phyloP scores from a whole-genome alignment of 2,329 filamentous ascomycete genomes.

The Apiospora pterosperma region DNA sequence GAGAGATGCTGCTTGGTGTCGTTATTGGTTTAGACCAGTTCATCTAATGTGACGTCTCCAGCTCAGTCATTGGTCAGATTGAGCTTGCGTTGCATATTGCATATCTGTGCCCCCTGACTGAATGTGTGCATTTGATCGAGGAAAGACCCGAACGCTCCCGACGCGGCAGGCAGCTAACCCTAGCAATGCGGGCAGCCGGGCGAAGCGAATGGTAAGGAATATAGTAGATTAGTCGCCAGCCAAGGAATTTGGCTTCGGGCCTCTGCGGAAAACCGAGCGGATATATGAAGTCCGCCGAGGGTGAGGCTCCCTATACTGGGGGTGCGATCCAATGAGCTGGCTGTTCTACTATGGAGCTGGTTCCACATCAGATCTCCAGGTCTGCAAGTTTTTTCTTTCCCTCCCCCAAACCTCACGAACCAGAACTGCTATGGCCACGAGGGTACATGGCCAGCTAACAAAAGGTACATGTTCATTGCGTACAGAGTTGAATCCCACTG shows the following conservation, averaged over 20 bases:
- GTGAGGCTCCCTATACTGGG: not conserved
- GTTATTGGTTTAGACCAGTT: not conserved
- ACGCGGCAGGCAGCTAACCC: too few species aligned
- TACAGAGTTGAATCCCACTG: not conserved
- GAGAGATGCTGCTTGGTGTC: not conserved
- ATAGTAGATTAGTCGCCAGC: not conserved
- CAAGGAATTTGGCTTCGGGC: not conserved
- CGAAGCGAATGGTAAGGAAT: not conserved
- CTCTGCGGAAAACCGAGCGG: constrained; percentile 5
- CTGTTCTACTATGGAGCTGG: not conserved
- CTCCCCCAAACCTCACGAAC: not conserved
- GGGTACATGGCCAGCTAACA: not conserved
- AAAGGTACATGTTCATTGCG: not conserved
- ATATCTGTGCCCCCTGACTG: too few species aligned
- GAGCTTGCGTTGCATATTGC: not conserved
- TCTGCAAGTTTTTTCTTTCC: constrained; percentile 10
- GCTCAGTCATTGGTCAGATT: not conserved
- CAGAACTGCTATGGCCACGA: not conserved
- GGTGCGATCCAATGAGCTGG: constrained; percentile 1
- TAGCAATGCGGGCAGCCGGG: not conserved
- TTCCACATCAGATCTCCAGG: constrained; percentile 12
- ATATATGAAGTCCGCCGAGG: constrained; percentile 5
- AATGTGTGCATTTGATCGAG: not conserved
- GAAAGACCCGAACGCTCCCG: too few species aligned
- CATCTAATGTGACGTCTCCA: not conserved